Conservation (phyloP, 2,329 filamentous ascomycete genomes). For the Rasamsonia emersonii region DNA sequence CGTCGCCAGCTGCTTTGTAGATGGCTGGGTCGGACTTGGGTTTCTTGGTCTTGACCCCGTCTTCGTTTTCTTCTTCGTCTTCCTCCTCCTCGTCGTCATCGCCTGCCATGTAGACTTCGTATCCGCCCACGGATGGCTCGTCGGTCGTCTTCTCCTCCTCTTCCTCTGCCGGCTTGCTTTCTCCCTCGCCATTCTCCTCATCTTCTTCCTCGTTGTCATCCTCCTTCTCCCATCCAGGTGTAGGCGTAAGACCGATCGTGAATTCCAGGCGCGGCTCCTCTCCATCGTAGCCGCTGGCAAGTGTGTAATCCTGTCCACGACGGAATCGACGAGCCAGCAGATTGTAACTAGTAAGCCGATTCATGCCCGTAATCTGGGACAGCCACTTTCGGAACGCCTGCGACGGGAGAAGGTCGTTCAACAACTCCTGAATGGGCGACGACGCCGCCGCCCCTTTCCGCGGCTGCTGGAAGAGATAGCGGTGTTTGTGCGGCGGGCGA, state of each 20-base stretch:
- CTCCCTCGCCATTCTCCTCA: slow-evolving; percentile 22
- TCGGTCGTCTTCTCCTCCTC: slow-evolving; percentile 22
- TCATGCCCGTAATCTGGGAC: slow-evolving; percentile 66
- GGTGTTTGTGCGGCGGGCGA: slow-evolving; percentile 87
- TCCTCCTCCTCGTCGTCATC: slow-evolving; percentile 58
- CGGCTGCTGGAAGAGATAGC: slow-evolving; percentile 71
- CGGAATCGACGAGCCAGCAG: slow-evolving; percentile 81
- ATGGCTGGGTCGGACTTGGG: slow-evolving; percentile 64
- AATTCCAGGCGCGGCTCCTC: slow-evolving; percentile 71
- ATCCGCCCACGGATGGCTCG: slow-evolving; percentile 39
- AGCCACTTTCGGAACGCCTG: slow-evolving; percentile 85
- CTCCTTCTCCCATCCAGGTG: slow-evolving; percentile 71
- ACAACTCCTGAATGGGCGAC: slow-evolving; percentile 60
- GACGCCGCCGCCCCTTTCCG: slow-evolving; percentile 23
- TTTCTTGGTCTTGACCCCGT: slow-evolving; percentile 22
- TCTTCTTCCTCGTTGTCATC: slow-evolving; percentile 47
- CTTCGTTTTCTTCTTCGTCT: slow-evolving; percentile 25
- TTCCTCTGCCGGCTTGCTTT: slow-evolving; percentile 3
- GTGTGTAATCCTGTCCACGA: slow-evolving; percentile 78
- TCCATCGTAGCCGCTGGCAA: slow-evolving; percentile 73
- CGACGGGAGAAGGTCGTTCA: slow-evolving; percentile 77
- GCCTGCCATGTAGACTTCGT: slow-evolving; percentile 81
- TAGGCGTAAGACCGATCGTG: slow-evolving; percentile 79
- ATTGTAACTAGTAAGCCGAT: slow-evolving; percentile 59
- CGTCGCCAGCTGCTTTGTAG: slow-evolving; percentile 71